These are phyloP conservation scores for Mycena rosella DNA, from an alignment of 768 basidiomycete species.

Conservation along the genomic window DNA sequence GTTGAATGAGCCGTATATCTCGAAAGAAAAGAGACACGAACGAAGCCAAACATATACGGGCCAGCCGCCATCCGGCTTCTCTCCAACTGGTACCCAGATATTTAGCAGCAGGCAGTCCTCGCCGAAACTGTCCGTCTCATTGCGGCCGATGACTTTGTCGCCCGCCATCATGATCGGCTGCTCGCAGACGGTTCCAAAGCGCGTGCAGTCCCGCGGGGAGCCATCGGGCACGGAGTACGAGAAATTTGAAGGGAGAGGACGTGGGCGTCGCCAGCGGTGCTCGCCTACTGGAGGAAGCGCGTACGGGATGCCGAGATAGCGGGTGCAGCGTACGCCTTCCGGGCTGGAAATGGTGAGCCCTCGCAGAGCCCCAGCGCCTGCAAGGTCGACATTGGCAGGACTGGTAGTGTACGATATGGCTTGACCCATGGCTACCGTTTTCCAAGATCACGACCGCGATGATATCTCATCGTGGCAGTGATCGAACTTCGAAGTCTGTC, in stretches of 20 bases:
- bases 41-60: too few relatives aligned
- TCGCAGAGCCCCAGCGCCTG: neutral
- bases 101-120: neutral
- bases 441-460: too few relatives aligned
- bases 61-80: too few relatives aligned
- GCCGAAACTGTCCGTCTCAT: neutral
- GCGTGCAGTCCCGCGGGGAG: neutral
- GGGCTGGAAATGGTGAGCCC: neutral
- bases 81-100: neutral
- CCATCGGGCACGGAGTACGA: neutral
- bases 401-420: neutral
- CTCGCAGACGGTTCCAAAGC: neutral
- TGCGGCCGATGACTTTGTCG: neutral
- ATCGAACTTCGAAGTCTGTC: too few relatives aligned
- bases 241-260: neutral
- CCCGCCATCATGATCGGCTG: neutral
- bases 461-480: too few relatives aligned
- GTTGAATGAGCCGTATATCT: too few relatives aligned
- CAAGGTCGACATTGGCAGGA: neutral
- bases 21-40: too few relatives aligned
- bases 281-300: neutral
- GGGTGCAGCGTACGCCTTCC: neutral
- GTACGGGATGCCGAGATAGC: neutral
- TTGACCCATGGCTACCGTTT: neutral
- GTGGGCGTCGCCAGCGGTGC: neutral